These are phyloP conservation scores for Russula brevipes DNA, from an alignment of 768 basidiomycete species.

Conservation along the genomic window DNA sequence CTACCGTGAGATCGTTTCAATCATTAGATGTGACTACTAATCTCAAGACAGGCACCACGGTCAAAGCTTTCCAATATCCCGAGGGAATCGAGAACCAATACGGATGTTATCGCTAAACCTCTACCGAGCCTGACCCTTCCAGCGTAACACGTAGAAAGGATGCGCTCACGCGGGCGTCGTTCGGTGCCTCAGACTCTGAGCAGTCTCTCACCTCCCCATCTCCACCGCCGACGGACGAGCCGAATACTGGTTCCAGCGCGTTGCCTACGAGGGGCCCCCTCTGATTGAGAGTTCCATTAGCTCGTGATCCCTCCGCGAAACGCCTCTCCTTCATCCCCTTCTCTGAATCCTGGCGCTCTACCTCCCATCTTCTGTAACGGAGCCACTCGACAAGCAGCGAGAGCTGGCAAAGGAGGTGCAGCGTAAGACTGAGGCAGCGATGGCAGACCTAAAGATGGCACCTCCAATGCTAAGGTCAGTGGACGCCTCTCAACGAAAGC, in stretches of 20 bases:
- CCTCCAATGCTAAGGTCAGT: slow-evolving; percentile 34
- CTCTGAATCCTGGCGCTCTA: slow-evolving; percentile 31
- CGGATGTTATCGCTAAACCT: slow-evolving; percentile 32
- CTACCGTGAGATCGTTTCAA: slow-evolving; percentile 44
- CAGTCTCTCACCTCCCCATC: slow-evolving; percentile 32
- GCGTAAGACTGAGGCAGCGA: slow-evolving; percentile 32
- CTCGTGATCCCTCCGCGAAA: slow-evolving; percentile 41
- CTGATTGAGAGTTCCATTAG: slow-evolving; percentile 42
- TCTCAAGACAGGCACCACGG: too few species aligned
- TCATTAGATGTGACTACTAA: neutral
- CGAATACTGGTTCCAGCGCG: slow-evolving; percentile 40
- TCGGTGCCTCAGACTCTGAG: slow-evolving; percentile 47
- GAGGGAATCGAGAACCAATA: slow-evolving; percentile 10
- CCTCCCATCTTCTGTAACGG: slow-evolving; percentile 1
- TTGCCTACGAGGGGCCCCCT: slow-evolving; percentile 48
- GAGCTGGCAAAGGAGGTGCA: slow-evolving; percentile 23
- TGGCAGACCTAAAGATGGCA: slow-evolving; percentile 39
- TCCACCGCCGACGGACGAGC: slow-evolving; percentile 15
- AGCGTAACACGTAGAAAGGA: slow-evolving; percentile 55
- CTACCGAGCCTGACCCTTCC: slow-evolving; percentile 32
- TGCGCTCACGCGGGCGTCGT: slow-evolving; percentile 70
- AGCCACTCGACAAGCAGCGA: slow-evolving; percentile 13
- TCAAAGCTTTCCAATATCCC: too few species aligned
- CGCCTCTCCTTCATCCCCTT: slow-evolving; percentile 32
- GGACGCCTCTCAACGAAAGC: slow-evolving; percentile 32